Evolutionary conservation across 306 rosid species (phyloP).

Genomic region (Dicorynia guianensis): DNA sequence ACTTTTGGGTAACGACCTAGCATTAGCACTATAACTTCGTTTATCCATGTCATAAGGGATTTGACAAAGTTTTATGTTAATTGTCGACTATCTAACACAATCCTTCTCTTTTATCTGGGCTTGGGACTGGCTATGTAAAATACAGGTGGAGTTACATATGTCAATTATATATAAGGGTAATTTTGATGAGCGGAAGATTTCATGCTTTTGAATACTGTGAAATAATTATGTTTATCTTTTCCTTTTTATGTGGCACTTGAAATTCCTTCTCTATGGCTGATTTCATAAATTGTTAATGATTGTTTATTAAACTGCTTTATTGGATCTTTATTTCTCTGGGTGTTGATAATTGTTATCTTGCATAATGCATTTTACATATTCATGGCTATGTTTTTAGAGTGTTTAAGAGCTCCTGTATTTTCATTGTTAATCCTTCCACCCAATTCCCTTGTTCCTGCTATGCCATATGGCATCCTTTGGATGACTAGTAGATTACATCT

Average conservation of each 20-base stretch:
- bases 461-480: slow-evolving; percentile 22
- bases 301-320: neutral
- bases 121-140: no score
- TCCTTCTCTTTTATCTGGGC: no score
- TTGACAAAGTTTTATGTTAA: no score
- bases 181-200: neutral
- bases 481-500: slow-evolving; percentile 20
- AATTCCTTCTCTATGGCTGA: neutral
- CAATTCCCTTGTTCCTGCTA: neutral
- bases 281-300: slow-evolving; percentile 1
- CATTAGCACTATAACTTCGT: no score
- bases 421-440: neutral
- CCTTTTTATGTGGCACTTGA: neutral
- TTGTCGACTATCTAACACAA: no score
- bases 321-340: slow-evolving; percentile 19
- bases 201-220: neutral
- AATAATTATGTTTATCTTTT: neutral
- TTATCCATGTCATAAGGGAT: no score
- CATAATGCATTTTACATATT: neutral
- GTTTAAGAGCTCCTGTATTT: neutral
- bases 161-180: neutral
- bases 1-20: no score
- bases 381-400: slow-evolving; percentile 2
- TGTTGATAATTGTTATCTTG: neutral
- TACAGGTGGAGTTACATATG: no score